A percentile compares a stretch with the other conserved stretches of the same genome.
Evolutionary conservation across 345 rosid species (phyloP).

Genomic region (Gossypium thurberi): DNA sequence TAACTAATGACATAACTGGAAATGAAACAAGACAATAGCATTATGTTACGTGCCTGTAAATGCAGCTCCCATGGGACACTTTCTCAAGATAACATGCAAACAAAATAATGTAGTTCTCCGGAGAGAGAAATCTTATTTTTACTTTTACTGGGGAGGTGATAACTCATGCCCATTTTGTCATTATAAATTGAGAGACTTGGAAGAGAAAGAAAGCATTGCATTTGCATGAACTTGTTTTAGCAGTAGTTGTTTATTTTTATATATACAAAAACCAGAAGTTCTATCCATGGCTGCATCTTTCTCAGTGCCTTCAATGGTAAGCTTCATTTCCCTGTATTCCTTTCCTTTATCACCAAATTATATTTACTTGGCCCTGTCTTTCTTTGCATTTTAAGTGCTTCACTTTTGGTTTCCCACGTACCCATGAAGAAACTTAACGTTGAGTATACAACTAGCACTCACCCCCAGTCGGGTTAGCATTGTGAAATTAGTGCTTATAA

Average conservation of each 20-base stretch:
- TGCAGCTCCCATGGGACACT: constrained; percentile 25
- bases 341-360: no score
- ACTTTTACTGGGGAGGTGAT: background rate
- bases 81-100: constrained; percentile 15
- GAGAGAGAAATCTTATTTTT: background rate
- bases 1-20: background rate
- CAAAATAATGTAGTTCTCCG: background rate
- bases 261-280: constrained; percentile 17
- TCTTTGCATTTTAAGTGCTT: background rate
- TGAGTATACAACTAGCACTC: no score
- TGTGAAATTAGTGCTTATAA: no score
- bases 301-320: constrained; percentile 87
- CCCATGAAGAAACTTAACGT: no score
- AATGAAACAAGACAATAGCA: constrained; percentile 19
- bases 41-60: constrained; percentile 32
- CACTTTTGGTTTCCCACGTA: no score
- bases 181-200: constrained; percentile 35
- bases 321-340: background rate
- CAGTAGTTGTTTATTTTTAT: background rate
- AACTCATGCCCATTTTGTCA: constrained; percentile 1
- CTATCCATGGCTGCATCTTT: constrained; percentile 84
- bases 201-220: background rate
- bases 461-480: no score
- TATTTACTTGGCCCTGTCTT: no score
- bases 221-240: constrained; percentile 31